Conservation (phyloP, 192 early-diverging fungal species). For the Rhizoclosmatium sp. region DNA sequence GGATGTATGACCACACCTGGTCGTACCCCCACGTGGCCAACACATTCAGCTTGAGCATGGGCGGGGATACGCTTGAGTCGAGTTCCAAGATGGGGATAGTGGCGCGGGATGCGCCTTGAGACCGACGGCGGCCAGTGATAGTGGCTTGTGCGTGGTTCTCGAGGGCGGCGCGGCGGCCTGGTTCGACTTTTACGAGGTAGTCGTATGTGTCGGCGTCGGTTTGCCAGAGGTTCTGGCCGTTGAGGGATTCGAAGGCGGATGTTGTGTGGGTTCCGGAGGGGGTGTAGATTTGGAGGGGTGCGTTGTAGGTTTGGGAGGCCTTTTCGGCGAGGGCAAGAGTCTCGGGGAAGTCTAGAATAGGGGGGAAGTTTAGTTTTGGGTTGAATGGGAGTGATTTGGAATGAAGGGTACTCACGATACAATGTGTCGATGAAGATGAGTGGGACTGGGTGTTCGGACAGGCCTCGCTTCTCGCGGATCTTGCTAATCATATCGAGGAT, state of each 20-base stretch:
- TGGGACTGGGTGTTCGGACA: conserved; percentile 66
- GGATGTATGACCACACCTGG: conserved; percentile 86
- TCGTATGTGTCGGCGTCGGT: conserved; percentile 75
- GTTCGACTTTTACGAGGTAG: conserved; percentile 95
- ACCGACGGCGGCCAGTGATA: conserved; percentile 87
- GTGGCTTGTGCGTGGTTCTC: conserved; percentile 77
- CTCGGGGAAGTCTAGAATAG: conserved; percentile 78
- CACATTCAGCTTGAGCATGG: conserved; percentile 89
- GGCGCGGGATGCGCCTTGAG: conserved; percentile 84
- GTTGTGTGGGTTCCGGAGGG: conserved; percentile 68
- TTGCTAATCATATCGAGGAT: conserved; percentile 86
- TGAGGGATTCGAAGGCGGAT: conserved; percentile 71
- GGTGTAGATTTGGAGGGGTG: conserved; percentile 76
- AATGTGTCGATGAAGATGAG: conserved; percentile 95
- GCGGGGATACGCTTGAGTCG: conserved; percentile 70
- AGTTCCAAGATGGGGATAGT: conserved; percentile 82
- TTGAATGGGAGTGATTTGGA: background rate
- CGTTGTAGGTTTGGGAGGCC: conserved; percentile 72
- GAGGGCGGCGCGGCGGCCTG: conserved; percentile 84
- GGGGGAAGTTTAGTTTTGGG: conserved; percentile 14
- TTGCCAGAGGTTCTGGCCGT: conserved; percentile 88
- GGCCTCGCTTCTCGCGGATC: conserved; percentile 51
- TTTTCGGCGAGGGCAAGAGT: conserved; percentile 81
- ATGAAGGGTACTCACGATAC: conserved; percentile 61
- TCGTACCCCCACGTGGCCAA: conserved; percentile 91